These are phyloP conservation scores for Mycocentrospora acerina DNA, from an alignment of 2,329 filamentous ascomycete genomes.

Conservation along the genomic window DNA sequence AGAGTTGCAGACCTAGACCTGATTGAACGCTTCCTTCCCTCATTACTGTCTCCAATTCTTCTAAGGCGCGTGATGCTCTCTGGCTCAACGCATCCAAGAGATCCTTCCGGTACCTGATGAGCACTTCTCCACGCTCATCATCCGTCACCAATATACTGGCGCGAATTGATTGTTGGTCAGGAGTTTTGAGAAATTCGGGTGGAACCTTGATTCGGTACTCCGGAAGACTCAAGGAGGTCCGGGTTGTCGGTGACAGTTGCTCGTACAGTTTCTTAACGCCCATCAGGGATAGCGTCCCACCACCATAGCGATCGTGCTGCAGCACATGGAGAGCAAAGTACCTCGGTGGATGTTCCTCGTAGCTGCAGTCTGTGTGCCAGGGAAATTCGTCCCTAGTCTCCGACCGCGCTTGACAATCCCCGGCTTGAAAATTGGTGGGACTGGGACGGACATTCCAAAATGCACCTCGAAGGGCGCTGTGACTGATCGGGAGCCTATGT, in stretches of 20 bases:
- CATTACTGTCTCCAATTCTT: conserved; percentile 2
- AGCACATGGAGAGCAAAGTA: conserved; percentile 2
- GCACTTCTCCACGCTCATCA: neutral
- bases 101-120: conserved; percentile 2
- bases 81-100: conserved; percentile 1
- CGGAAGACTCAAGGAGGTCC: conserved; percentile 1
- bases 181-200: conserved; percentile 1
- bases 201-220: conserved; percentile 3
- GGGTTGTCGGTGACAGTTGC: conserved; percentile 1
- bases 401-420: conserved; percentile 1
- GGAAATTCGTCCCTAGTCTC: conserved; percentile 1
- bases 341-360: conserved; percentile 1
- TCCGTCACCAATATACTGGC: conserved; percentile 1
- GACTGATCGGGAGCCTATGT: conserved; percentile 2
- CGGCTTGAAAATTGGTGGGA: conserved; percentile 1
- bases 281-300: conserved; percentile 1
- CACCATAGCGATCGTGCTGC: conserved; percentile 4
- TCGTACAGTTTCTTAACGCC: conserved; percentile 1
- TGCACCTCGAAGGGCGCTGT: conserved; percentile 1
- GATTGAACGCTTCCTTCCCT: conserved; percentile 1
- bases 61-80: conserved; percentile 2
- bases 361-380: conserved; percentile 3
- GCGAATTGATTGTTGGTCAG: conserved; percentile 1
- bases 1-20: neutral
- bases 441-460: conserved; percentile 2